Evolutionary conservation across 768 basidiomycete genomes (phyloP), one percentile per base, ranked within the genome.

Genomic region (Steccherinum ochraceum): DNA sequence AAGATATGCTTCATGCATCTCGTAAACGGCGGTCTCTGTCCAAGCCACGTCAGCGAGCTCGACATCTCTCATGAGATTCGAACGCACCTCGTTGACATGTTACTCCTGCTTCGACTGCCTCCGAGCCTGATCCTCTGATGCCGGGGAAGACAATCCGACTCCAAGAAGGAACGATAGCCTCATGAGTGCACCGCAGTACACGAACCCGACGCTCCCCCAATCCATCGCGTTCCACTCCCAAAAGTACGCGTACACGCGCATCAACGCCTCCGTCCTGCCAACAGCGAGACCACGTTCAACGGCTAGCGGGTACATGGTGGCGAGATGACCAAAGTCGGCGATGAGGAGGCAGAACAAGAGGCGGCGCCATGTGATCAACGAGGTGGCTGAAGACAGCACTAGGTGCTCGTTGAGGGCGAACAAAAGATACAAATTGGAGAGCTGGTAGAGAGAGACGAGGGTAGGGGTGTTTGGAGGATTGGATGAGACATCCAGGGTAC

Each of bases 191-290:
- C 77, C 77, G 11, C 66, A 44, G 50, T 77, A 78, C 5, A 78
- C 77, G 43, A 78, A 77, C 12, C 75, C 76, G n/a, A 78, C 70
- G 43, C 75, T 77, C 0, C 78, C 76, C 75, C 73, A 78, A 20
- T 67, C 65, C 77, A 78, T 77, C 47, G 74, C 74, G 55, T 76
- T 76, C 76, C 76, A 78, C 35, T 66, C 67, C 69, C 67, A 67
- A n/a, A 73, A 62, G 18, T 63, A 61, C 70, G 73, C 71, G 54
- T 71, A 78, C 19, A 74, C 69, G 11, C 67, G 68, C 4, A 46
- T 43, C 12, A 52, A 53, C 30, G 7, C 30, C 16, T 35, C 30
- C 16, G 16, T 7, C 16, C 7, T 7, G 7, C 30, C 30, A 5
- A 5, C 41, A 10, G 10, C 41, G 21, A 10, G 10, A 4, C 58